A percentile compares a stretch with the other conserved stretches of the same genome.
Conservation (phyloP, 106 monocot genomes). For the Acanthochlamys bracteata region DNA sequence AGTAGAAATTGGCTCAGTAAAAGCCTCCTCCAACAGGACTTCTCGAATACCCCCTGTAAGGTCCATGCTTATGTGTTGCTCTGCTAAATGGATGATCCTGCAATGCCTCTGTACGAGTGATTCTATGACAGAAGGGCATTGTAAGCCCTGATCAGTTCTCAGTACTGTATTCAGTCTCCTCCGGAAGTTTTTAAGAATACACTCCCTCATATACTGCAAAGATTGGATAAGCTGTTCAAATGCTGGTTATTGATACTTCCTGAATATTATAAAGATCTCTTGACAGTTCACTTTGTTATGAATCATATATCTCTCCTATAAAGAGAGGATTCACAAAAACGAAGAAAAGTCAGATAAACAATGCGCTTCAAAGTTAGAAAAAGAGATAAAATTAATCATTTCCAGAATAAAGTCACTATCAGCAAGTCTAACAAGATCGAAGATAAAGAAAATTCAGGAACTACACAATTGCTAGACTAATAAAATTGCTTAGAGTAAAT, state of each 20-base stretch:
- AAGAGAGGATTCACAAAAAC: too few relatives aligned
- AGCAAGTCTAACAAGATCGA: too few relatives aligned
- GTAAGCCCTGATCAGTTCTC: slow-evolving; percentile 64
- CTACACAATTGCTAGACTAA: too few relatives aligned
- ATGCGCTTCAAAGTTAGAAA: too few relatives aligned
- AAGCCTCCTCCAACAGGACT: slow-evolving; percentile 65
- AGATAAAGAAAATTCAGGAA: too few relatives aligned
- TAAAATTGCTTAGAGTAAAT: too few relatives aligned
- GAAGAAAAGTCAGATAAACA: too few relatives aligned
- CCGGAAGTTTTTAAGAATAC: slow-evolving; percentile 83
- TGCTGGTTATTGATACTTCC: neutral
- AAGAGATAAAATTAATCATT: too few relatives aligned
- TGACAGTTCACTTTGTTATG: too few relatives aligned
- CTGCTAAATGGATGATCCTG: slow-evolving; percentile 73
- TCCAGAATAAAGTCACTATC: too few relatives aligned
- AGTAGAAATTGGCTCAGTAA: slow-evolving; percentile 44
- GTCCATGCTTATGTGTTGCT: slow-evolving; percentile 98
- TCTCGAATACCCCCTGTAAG: slow-evolving; percentile 83
- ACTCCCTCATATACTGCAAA: slow-evolving; percentile 96
- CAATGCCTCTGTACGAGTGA: slow-evolving; percentile 68
- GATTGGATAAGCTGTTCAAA: neutral
- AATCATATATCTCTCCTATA: too few relatives aligned
- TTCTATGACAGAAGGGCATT: slow-evolving; percentile 83
- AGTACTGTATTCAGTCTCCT: slow-evolving; percentile 62
- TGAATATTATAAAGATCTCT: neutral